Evolutionary conservation across 2,329 filamentous ascomycete species (phyloP).

Genomic region (Lecanoromycetidae sp.): DNA sequence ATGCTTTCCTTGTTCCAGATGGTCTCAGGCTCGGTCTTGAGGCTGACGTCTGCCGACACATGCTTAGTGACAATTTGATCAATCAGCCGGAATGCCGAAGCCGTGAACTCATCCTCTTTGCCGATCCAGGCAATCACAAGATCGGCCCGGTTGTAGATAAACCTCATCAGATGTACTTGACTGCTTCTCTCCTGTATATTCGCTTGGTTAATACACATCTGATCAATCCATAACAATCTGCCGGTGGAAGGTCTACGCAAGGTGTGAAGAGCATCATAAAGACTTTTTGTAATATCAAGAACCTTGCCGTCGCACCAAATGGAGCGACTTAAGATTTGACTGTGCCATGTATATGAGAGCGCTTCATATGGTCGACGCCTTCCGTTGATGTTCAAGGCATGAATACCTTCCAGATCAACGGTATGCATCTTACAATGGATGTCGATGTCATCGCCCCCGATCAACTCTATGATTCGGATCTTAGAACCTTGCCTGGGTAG

Average conservation of each 20-base stretch:
- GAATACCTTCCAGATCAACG: not conserved
- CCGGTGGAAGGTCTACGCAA: not conserved
- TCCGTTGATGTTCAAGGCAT: not conserved
- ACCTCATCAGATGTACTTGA: slow-evolving; percentile 19
- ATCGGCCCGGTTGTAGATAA: slow-evolving; percentile 20
- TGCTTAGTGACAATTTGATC: not conserved
- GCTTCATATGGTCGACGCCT: not conserved
- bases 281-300: not conserved
- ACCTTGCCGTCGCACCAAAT: slow-evolving; percentile 1
- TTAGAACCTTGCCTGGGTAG: not conserved
- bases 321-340: not conserved
- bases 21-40: not conserved
- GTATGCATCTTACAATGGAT: slow-evolving; percentile 2
- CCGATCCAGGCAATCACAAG: slow-evolving; percentile 20
- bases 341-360: slow-evolving; percentile 6
- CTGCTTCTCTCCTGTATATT: slow-evolving; percentile 17
- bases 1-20: slow-evolving; percentile 3
- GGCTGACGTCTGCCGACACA: not conserved
- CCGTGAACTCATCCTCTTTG: slow-evolving; percentile 13
- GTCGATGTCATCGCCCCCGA: not conserved
- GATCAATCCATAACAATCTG: slow-evolving; percentile 20
- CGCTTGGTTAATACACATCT: slow-evolving; percentile 22
- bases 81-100: not conserved
- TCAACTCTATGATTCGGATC: not conserved
- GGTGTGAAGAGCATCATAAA: slow-evolving; percentile 4